phyloP scores from a whole-genome alignment of 2,329 filamentous ascomycete genomes.

The Phialophora tarda region DNA sequence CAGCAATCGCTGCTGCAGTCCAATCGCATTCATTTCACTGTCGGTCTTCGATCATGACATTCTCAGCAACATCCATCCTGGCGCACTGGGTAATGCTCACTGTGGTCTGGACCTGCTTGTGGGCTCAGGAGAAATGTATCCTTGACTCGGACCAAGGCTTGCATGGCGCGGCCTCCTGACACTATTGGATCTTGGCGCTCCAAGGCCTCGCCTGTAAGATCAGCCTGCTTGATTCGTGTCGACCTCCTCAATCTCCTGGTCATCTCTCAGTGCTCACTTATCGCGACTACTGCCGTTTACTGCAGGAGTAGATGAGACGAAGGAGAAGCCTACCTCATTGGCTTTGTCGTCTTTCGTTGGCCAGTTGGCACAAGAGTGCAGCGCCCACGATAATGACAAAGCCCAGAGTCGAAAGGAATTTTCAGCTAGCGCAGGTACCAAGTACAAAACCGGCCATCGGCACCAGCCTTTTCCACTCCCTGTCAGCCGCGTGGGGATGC shows the following conservation, averaged over 20 bases:
- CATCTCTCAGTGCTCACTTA: background rate
- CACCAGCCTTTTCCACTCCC: slow-evolving; percentile 1
- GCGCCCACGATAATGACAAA: background rate
- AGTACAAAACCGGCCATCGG: background rate
- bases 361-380: background rate
- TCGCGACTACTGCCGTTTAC: background rate
- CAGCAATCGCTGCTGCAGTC: too few relatives aligned
- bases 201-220: slow-evolving; percentile 11
- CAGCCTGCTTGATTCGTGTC: background rate
- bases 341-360: background rate
- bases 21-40: too few relatives aligned
- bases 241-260: background rate
- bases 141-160: background rate
- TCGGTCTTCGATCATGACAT: too few relatives aligned
- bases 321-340: background rate
- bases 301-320: background rate
- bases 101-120: too few relatives aligned
- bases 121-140: background rate
- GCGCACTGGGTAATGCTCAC: too few relatives aligned
- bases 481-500: slow-evolving; percentile 5
- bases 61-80: too few relatives aligned
- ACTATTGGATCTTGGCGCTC: slow-evolving; percentile 33
- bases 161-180: background rate
- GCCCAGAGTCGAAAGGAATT: background rate
- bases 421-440: background rate